phyloP scores from a whole-genome alignment of 129 eudicot species.

The Saposhnikovia divaricata region DNA sequence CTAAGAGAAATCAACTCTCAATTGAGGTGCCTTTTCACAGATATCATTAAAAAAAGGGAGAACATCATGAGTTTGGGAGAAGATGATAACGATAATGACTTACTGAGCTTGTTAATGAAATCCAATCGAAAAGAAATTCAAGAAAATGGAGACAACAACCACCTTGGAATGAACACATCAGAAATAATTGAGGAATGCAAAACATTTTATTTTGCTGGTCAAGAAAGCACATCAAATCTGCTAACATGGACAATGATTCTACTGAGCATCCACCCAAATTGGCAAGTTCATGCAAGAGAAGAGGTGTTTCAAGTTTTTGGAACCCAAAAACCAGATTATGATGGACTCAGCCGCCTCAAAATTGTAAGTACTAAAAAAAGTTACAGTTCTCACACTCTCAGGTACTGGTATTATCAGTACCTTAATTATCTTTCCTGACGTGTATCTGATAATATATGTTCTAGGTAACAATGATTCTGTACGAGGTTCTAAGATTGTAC shows the following conservation, averaged over 20 bases:
- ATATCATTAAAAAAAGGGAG: constrained; percentile 31
- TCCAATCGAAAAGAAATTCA: constrained; percentile 30
- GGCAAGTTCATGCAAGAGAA: constrained; percentile 60
- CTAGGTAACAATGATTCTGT: constrained; percentile 35
- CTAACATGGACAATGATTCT: constrained; percentile 64
- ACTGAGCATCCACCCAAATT: constrained; percentile 47
- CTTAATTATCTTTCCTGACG: background rate
- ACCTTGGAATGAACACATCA: constrained; percentile 28
- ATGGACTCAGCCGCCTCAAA: constrained; percentile 55
- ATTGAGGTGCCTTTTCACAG: constrained; percentile 24
- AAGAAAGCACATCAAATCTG: constrained; percentile 54
- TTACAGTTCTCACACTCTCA: background rate
- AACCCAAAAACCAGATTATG: constrained; percentile 32
- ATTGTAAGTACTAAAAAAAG: constrained; percentile 28
- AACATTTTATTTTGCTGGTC: constrained; percentile 65
- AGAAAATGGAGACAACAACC: constrained; percentile 19
- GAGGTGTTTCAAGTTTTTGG: constrained; percentile 47
- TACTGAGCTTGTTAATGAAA: constrained; percentile 35
- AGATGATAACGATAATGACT: constrained; percentile 25
- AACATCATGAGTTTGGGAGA: constrained; percentile 23
- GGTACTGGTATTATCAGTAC: background rate
- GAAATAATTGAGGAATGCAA: constrained; percentile 70
- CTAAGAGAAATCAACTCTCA: constrained; percentile 44
- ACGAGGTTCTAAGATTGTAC: constrained; percentile 58
- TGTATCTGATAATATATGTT: background rate